Conservation (phyloP, 139 green algal genomes). For the Ettlia oleoabundans region DNA sequence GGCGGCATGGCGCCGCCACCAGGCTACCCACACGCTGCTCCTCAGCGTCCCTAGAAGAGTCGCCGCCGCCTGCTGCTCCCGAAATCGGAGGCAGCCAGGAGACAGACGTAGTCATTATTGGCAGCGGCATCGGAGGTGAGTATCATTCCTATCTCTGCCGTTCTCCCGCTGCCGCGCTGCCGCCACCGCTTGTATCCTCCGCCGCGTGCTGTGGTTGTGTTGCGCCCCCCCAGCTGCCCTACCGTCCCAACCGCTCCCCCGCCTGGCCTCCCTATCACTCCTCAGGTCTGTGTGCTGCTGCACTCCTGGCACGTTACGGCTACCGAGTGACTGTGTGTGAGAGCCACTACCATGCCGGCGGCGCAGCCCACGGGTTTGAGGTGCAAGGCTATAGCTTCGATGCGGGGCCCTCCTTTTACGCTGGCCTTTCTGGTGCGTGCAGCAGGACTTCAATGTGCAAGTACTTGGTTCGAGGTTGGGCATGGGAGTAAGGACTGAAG, state of each 20-base stretch:
- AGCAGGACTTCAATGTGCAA: too few species aligned
- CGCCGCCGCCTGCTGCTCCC: not conserved
- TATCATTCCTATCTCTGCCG: not conserved
- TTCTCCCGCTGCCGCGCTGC: not conserved
- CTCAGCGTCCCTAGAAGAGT: not conserved
- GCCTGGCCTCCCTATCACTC: not conserved
- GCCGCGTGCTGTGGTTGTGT: not conserved
- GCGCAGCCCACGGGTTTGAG: slow-evolving; percentile 86
- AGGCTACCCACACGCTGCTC: not conserved
- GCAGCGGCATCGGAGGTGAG: slow-evolving; percentile 40
- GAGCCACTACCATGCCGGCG: slow-evolving; percentile 82
- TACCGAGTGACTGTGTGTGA: slow-evolving; percentile 64
- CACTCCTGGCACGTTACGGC: slow-evolving; percentile 89
- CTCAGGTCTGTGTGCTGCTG: slow-evolving; percentile 74
- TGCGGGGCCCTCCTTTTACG: slow-evolving; percentile 84
- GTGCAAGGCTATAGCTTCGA: slow-evolving; percentile 90
- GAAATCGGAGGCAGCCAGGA: slow-evolving; percentile 21
- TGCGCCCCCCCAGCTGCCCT: not conserved
- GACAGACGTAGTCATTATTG: slow-evolving; percentile 80
- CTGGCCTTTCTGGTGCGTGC: slow-evolving; percentile 43
- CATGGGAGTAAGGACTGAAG: too few species aligned
- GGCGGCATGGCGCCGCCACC: not conserved
- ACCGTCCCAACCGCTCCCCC: not conserved
- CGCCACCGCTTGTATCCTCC: not conserved
- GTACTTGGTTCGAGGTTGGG: too few species aligned